These are phyloP conservation scores for Nothomitra cinnamomea DNA, from an alignment of 2,329 filamentous ascomycete genomes.

Conservation along the genomic window DNA sequence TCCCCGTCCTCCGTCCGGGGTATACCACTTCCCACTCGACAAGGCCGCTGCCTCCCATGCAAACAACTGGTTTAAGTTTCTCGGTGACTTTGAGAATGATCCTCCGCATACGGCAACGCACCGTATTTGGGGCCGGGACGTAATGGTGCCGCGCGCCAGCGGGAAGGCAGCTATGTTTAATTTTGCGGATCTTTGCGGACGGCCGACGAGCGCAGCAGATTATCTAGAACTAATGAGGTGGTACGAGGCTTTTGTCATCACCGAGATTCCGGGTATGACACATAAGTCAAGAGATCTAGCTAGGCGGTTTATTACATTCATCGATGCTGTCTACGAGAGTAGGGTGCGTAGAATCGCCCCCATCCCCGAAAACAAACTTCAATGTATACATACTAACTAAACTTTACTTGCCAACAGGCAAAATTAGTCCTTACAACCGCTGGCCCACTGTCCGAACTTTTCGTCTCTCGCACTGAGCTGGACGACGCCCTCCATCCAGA, in stretches of 20 bases:
- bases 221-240: slow-evolving; percentile 81
- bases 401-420: slow-evolving; percentile 33
- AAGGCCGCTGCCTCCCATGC: slow-evolving; percentile 61
- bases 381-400: not conserved
- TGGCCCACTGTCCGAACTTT: slow-evolving; percentile 70
- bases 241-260: slow-evolving; percentile 87
- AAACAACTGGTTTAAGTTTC: slow-evolving; percentile 87
- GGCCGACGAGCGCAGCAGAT: slow-evolving; percentile 81
- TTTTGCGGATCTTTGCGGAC: slow-evolving; percentile 80
- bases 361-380: not conserved
- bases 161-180: slow-evolving; percentile 81
- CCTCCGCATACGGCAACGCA: slow-evolving; percentile 66
- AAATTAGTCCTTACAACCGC: slow-evolving; percentile 88
- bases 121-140: slow-evolving; percentile 81
- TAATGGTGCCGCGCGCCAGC: slow-evolving; percentile 72
- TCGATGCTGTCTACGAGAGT: slow-evolving; percentile 85
- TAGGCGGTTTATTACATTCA: slow-evolving; percentile 88
- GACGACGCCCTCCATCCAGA: slow-evolving; percentile 33
- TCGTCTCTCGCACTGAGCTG: slow-evolving; percentile 58
- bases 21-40: slow-evolving; percentile 84
- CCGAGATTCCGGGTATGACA: slow-evolving; percentile 83
- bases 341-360: slow-evolving; percentile 24
- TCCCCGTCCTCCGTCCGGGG: slow-evolving; percentile 75
- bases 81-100: slow-evolving; percentile 63
- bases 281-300: slow-evolving; percentile 73